A percentile compares a stretch with the other conserved stretches of the same genome.
phyloP scores from a whole-genome alignment of 345 rosid genomes.

The Conringia planisiliqua region DNA sequence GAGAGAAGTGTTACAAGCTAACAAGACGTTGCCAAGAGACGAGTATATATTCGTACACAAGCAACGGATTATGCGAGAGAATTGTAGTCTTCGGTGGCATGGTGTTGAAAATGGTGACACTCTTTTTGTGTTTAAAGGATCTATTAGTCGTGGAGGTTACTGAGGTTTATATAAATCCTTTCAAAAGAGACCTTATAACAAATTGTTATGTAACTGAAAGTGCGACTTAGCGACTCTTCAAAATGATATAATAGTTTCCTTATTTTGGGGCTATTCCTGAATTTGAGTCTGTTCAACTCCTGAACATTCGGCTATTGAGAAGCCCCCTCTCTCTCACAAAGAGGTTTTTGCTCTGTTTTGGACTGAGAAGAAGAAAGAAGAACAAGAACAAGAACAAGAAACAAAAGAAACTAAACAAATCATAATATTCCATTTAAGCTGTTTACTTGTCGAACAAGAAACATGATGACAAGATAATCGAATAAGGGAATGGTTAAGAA shows the following conservation, averaged over 20 bases:
- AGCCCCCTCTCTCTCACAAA: background rate
- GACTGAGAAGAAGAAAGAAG: background rate
- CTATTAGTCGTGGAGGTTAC: conserved; percentile 38
- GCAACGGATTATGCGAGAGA: conserved; percentile 73
- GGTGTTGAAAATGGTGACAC: conserved; percentile 67
- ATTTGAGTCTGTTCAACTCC: background rate
- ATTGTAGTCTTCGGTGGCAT: conserved; percentile 76
- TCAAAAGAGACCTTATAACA: too few relatives aligned
- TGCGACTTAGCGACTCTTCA: too few relatives aligned
- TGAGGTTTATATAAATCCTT: too few relatives aligned
- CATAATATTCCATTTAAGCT: background rate
- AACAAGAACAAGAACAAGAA: background rate
- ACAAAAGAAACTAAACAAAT: background rate
- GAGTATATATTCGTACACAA: conserved; percentile 83
- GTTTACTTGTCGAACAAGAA: conserved; percentile 11
- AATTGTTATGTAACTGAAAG: too few relatives aligned
- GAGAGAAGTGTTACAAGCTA: conserved; percentile 46
- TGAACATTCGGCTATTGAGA: background rate
- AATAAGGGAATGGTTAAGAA: background rate
- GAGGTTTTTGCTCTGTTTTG: background rate
- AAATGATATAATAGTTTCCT: too few relatives aligned
- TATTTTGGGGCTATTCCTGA: too few relatives aligned
- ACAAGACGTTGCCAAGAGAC: conserved; percentile 54
- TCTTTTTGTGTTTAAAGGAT: conserved; percentile 75
- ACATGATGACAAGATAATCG: background rate